Evolutionary conservation across 1,284 basidiomycete genomes (phyloP).

Genomic region (Cutaneotrichosporon arboriforme): DNA sequence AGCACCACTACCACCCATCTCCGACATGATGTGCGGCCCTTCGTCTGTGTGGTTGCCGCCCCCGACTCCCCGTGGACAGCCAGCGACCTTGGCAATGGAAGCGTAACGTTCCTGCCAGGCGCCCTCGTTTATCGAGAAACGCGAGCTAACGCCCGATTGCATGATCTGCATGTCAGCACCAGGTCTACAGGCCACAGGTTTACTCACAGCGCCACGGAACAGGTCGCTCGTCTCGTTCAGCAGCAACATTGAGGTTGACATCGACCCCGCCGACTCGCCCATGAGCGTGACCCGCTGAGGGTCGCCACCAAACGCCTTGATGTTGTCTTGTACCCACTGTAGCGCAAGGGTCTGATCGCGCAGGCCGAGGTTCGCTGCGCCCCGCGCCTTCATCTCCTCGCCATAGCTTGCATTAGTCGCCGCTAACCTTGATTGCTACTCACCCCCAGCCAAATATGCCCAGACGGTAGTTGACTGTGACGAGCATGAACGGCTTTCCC

Average conservation of each 20-base stretch:
- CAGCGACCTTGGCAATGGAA: not conserved
- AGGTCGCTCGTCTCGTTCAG: constrained; percentile 31
- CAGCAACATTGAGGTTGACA: constrained; percentile 35
- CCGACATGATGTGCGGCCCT: too few species aligned
- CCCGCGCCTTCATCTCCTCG: constrained; percentile 32
- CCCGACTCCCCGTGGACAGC: not conserved
- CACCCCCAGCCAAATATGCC: constrained; percentile 49
- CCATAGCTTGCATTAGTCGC: constrained; percentile 21
- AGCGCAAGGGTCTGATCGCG: constrained; percentile 51
- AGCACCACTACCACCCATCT: too few species aligned
- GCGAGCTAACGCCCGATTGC: constrained; percentile 40
- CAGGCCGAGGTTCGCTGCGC: constrained; percentile 45
- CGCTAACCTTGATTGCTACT: too few species aligned
- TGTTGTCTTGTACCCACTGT: constrained; percentile 52
- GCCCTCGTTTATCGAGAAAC: not conserved
- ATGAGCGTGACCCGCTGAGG: constrained; percentile 45
- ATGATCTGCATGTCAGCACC: constrained; percentile 28
- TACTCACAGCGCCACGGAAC: constrained; percentile 36
- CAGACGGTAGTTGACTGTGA: constrained; percentile 50
- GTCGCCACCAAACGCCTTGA: constrained; percentile 52
- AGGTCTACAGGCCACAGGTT: too few species aligned
- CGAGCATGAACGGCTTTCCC: constrained; percentile 44
- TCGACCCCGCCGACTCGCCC: constrained; percentile 47
- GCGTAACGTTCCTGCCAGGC: not conserved
- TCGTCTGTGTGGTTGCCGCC: too few species aligned